Evolutionary conservation across 2,329 filamentous ascomycete genomes (phyloP).

Genomic region (Myotisia sp.): DNA sequence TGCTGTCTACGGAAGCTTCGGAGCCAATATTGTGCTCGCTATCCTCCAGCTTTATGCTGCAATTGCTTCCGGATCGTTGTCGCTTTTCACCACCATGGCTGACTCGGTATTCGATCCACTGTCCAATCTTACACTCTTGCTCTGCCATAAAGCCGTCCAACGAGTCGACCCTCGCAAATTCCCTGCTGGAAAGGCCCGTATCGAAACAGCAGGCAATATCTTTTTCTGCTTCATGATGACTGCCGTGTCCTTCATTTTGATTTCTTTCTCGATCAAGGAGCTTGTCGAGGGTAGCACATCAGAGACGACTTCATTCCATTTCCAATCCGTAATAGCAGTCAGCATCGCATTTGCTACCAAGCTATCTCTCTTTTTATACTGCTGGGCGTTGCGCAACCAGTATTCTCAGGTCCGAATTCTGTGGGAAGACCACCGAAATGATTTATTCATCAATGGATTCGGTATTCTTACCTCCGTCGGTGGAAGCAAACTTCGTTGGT

Average conservation of each 20-base stretch:
- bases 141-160: constrained; percentile 76
- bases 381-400: constrained; percentile 76
- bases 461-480: constrained; percentile 85
- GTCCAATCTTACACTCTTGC: constrained; percentile 73
- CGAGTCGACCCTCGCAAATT: constrained; percentile 75
- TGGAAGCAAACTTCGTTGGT: constrained; percentile 78
- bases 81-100: constrained; percentile 93
- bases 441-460: constrained; percentile 90
- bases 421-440: constrained; percentile 95
- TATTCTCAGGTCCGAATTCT: constrained; percentile 86
- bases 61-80: constrained; percentile 73
- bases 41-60: constrained; percentile 80
- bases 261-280: constrained; percentile 69
- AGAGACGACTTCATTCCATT: constrained; percentile 52
- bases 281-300: constrained; percentile 39
- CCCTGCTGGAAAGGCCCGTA: constrained; percentile 79
- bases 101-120: constrained; percentile 88
- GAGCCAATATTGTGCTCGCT: constrained; percentile 66
- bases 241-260: constrained; percentile 77
- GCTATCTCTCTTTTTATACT: constrained; percentile 72
- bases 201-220: constrained; percentile 93
- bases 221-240: constrained; percentile 95
- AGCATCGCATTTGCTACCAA: constrained; percentile 74
- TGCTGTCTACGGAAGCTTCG: constrained; percentile 53
- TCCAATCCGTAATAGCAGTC: constrained; percentile 76